Evolutionary conservation across 139 green algal genomes (phyloP), one percentile per base, ranked within the genome.

Genomic region (Auxenochlorella pyrenoidosa): DNA sequence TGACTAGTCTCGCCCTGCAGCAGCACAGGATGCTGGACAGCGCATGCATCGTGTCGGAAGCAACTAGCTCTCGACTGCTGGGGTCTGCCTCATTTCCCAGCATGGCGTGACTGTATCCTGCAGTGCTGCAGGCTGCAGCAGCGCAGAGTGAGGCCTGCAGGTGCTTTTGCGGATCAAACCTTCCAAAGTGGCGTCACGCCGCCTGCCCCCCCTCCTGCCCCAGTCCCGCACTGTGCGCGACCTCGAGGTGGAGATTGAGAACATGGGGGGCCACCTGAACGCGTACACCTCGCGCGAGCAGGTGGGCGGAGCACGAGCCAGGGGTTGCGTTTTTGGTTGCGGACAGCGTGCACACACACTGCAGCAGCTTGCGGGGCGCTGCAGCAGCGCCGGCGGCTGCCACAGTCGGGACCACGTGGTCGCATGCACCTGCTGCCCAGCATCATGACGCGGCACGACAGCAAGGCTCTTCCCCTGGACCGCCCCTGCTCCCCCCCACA

Each of bases 231-330:
- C 85, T 8, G 93, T 95, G 60, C 94, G 92, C 83, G 92, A 98
- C 82, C 91, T 99, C 70, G 98, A 99, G 92, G 90, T 97, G 26
- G 97, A 99, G 93, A 95, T 99, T 54, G 98, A 99, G 93, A 96
- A 99, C 93, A 98, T 99, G 95, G 98, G 98, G 15, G 97, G 94
- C 44, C 97, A 99, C 89, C 93, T 99, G 63, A 99, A 99, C 84
- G 98, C 98, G 0, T 99, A 99, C 94, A 99, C 98, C 6, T 96
- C 92, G 3, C 94, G 98, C 26, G 98, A 99, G 91, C 96, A 98
- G 92, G 99, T 98, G 5, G 97, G 59, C 3, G 21, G 10, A 32
- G 59, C 12, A 5, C 12, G 12, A 68, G 59, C 8, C 10, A 15
- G 12, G 59, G 12, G 12, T 5, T 68, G 59, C 59, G 47, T 6